A percentile compares a stretch with the other conserved stretches of the same genome.
These are phyloP conservation scores for Schizophyllum amplum DNA, from an alignment of 1,284 basidiomycete species.

Conservation along the genomic window DNA sequence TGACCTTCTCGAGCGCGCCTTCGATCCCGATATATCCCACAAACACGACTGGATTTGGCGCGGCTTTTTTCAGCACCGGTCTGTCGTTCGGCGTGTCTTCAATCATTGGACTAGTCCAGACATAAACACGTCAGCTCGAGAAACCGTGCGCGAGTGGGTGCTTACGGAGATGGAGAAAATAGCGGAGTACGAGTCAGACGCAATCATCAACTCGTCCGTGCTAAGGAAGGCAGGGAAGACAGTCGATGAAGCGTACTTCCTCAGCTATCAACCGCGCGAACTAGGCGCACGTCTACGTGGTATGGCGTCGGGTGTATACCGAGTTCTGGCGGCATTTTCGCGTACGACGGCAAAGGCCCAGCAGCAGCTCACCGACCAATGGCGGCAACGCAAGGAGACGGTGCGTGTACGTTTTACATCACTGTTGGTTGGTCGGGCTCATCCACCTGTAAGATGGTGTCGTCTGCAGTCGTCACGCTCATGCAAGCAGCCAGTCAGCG, in stretches of 20 bases:
- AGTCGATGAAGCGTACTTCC: slow-evolving; percentile 4
- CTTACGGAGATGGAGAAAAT: not conserved
- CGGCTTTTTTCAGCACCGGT: not conserved
- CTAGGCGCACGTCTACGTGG: not conserved
- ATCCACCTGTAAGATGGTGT: not conserved
- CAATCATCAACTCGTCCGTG: slow-evolving; percentile 2
- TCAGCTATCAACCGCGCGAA: not conserved
- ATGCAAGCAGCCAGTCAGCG: not conserved
- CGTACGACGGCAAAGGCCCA: not conserved
- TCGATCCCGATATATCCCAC: slow-evolving; percentile 1
- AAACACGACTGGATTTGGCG: slow-evolving; percentile 5
- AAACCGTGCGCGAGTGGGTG: slow-evolving; percentile 1
- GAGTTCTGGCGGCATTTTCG: slow-evolving; percentile 4
- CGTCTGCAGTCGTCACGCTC: not conserved
- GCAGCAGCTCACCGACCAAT: not conserved
- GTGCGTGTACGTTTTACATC: not conserved
- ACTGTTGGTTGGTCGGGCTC: not conserved
- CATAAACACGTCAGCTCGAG: not conserved
- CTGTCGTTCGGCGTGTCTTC: not conserved
- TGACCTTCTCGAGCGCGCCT: slow-evolving; percentile 6
- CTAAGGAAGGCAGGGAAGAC: slow-evolving; percentile 4
- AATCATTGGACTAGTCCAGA: not conserved
- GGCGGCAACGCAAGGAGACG: not conserved
- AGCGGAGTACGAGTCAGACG: not conserved
- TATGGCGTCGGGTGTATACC: not conserved